These are phyloP conservation scores for Botrytis elliptica DNA, from an alignment of 2,329 filamentous ascomycete genomes.

Conservation along the genomic window DNA sequence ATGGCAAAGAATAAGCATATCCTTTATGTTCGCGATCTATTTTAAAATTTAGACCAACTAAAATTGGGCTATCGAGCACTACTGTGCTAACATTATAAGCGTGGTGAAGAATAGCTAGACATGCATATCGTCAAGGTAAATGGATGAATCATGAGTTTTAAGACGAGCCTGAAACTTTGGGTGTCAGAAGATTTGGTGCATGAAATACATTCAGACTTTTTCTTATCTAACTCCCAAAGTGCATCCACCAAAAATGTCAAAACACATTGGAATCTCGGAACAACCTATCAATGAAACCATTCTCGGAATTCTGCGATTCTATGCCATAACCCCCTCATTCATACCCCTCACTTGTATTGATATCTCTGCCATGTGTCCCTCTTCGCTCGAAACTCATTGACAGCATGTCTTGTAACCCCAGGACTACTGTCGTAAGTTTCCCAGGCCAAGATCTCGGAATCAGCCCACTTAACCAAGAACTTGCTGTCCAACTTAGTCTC, in stretches of 20 bases:
- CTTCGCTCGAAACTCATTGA: not conserved
- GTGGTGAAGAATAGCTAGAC: not conserved
- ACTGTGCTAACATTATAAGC: not conserved
- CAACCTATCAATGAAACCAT: accelerated
- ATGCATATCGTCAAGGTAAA: not conserved
- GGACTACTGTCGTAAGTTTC: not conserved
- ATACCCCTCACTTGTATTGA: not conserved
- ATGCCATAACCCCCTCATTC: not conserved
- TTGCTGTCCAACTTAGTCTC: not conserved
- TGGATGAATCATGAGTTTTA: not conserved
- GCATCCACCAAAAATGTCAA: accelerated
- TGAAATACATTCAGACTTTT: not conserved
- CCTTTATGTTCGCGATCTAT: not conserved
- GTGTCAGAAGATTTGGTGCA: not conserved
- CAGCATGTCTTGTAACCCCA: not conserved
- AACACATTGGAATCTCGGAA: not conserved
- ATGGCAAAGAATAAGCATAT: too few species aligned
- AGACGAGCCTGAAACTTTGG: too few species aligned
- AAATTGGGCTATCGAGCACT: not conserved
- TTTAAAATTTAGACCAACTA: not conserved
- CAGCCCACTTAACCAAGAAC: not conserved
- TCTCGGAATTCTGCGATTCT: not conserved
- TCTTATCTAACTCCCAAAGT: not conserved
- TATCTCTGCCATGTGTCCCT: not conserved
- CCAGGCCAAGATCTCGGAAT: not conserved